These are phyloP conservation scores for Boletus subluridellus DNA, from an alignment of 1,284 basidiomycete species.

Conservation along the genomic window DNA sequence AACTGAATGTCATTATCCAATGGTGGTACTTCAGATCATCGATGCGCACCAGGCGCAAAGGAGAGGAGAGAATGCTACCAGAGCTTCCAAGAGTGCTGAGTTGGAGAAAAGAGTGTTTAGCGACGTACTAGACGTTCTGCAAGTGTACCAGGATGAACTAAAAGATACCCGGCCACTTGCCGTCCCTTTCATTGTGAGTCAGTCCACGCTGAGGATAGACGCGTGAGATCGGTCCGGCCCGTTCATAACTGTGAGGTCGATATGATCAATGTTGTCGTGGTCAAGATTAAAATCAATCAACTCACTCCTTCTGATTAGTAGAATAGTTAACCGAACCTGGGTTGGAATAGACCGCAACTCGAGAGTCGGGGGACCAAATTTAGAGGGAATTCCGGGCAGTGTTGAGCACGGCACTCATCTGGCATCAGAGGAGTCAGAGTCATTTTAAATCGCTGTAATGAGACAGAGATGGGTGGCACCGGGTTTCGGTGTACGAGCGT, in stretches of 20 bases:
- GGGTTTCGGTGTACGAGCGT: neutral
- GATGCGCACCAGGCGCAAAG: conserved; percentile 30
- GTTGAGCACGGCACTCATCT: neutral
- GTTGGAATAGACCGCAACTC: neutral
- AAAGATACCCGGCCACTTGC: neutral
- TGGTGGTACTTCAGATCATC: conserved; percentile 17
- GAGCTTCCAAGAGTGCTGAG: conserved; percentile 8
- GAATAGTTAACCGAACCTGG: neutral
- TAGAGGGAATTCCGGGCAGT: neutral
- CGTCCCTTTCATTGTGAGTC: conserved; percentile 6
- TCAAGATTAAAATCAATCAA: conserved; percentile 3
- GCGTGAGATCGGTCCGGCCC: conserved; percentile 4
- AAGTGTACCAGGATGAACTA: neutral
- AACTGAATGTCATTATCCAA: conserved; percentile 23
- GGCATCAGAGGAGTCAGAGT: neutral
- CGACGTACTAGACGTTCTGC: conserved; percentile 2
- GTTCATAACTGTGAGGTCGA: neutral
- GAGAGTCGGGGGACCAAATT: neutral
- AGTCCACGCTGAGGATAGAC: conserved; percentile 7
- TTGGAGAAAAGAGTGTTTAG: conserved; percentile 1
- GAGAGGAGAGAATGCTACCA: conserved; percentile 12
- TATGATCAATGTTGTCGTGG: neutral
- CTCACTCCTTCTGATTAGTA: neutral
- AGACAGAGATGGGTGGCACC: neutral
- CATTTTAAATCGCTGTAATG: neutral